These are phyloP conservation scores for Pythium myriotylum DNA, from an alignment of 352 stramenopile genomes.

Conservation along the genomic window DNA sequence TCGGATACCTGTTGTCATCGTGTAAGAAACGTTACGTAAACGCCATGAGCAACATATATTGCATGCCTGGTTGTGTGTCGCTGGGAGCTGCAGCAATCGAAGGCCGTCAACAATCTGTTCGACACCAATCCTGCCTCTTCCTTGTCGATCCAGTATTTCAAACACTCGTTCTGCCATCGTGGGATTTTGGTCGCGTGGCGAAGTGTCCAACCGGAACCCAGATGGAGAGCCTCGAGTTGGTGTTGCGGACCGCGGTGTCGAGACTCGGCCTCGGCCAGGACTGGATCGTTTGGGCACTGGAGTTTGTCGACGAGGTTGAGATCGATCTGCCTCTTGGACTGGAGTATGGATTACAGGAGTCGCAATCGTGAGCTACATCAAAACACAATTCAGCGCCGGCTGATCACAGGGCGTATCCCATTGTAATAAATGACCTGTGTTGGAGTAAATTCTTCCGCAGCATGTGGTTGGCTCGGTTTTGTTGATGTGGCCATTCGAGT, in stretches of 20 bases:
- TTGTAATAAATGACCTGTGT: too few species aligned
- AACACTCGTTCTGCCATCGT: conserved; percentile 57
- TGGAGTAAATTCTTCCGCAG: too few species aligned
- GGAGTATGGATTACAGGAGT: neutral
- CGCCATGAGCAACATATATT: too few species aligned
- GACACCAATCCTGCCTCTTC: conserved; percentile 47
- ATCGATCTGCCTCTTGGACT: neutral
- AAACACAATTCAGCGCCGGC: too few species aligned
- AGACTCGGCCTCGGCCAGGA: conserved; percentile 10
- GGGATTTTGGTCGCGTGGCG: conserved; percentile 1
- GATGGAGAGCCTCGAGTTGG: conserved; percentile 19
- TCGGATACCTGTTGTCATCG: conserved; percentile 50
- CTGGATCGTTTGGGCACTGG: neutral
- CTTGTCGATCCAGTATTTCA: conserved; percentile 49
- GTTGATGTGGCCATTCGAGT: conserved; percentile 4
- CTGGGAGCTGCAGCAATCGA: conserved; percentile 48
- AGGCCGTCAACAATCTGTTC: conserved; percentile 62
- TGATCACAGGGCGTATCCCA: too few species aligned
- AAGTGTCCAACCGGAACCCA: conserved; percentile 12
- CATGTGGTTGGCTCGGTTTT: too few species aligned
- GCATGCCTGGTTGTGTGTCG: conserved; percentile 67
- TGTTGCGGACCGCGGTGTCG: conserved; percentile 2
- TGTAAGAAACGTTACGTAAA: too few species aligned
- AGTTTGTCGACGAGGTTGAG: neutral
- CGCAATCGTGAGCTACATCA: conserved; percentile 1